These are phyloP conservation scores for Boletus fagicola DNA, from an alignment of 768 basidiomycete species.

Conservation along the genomic window DNA sequence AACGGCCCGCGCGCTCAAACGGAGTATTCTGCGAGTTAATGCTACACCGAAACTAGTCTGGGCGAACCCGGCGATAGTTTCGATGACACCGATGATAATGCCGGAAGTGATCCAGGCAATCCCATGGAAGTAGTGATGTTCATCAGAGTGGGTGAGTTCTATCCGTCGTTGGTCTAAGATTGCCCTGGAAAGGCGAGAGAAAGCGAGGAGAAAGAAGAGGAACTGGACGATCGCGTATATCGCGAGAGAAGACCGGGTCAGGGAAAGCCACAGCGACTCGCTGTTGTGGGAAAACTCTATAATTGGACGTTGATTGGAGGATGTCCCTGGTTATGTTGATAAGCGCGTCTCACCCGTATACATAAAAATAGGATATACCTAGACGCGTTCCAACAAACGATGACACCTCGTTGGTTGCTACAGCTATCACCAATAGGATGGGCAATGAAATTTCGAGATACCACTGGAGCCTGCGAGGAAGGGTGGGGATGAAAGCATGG, in stretches of 20 bases:
- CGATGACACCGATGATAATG: conserved; percentile 60
- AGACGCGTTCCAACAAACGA: conserved; percentile 62
- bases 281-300: conserved; percentile 42
- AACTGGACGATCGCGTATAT: conserved; percentile 58
- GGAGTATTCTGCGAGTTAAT: conserved; percentile 56
- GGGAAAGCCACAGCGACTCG: conserved; percentile 50
- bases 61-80: conserved; percentile 64
- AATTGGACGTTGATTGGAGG: conserved; percentile 19
- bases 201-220: conserved; percentile 54
- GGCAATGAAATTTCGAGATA: conserved; percentile 46
- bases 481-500: conserved; percentile 46
- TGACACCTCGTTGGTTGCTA: conserved; percentile 55
- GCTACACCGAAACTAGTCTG: conserved; percentile 49
- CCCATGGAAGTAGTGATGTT: conserved; percentile 53
- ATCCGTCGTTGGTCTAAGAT: conserved; percentile 52
- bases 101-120: conserved; percentile 64
- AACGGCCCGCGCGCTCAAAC: conserved; percentile 51
- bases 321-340: conserved; percentile 8
- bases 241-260: conserved; percentile 60
- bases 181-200: conserved; percentile 54
- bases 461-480: conserved; percentile 50
- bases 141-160: conserved; percentile 45
- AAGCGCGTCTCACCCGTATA: neutral
- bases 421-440: conserved; percentile 53
- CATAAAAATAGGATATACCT: conserved; percentile 38